These are phyloP conservation scores for Ceratocystis cacaofunesta DNA, from an alignment of 2,329 filamentous ascomycete species.

Conservation along the genomic window DNA sequence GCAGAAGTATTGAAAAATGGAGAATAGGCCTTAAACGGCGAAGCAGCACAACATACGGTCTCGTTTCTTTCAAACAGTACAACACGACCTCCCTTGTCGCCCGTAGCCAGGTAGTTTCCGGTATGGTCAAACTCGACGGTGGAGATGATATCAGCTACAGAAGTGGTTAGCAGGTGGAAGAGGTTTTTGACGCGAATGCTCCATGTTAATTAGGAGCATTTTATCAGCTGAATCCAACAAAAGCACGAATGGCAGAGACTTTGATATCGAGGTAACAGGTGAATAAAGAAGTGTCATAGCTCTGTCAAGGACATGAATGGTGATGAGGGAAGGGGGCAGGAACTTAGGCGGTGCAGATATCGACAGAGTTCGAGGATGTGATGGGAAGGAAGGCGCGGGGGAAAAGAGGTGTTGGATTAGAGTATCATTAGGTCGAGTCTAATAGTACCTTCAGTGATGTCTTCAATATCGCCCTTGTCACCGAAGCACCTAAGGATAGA, in stretches of 20 bases:
- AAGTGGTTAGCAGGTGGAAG: neutral
- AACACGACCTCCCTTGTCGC: conserved; percentile 74
- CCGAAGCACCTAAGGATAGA: conserved; percentile 68
- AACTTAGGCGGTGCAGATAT: neutral
- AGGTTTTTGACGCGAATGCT: neutral
- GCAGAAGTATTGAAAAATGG: neutral
- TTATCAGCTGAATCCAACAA: neutral
- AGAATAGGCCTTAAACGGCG: conserved; percentile 5
- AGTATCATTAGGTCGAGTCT: neutral
- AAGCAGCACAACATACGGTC: conserved; percentile 48
- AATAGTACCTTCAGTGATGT: conserved; percentile 79
- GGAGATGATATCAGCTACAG: conserved; percentile 71
- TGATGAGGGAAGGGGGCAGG: neutral
- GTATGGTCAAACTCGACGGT: conserved; percentile 86
- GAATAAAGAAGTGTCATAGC: neutral
- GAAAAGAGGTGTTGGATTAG: neutral
- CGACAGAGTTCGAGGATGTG: neutral
- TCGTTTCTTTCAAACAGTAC: conserved; percentile 88
- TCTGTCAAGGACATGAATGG: neutral
- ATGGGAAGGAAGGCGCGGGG: neutral
- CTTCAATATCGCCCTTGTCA: conserved; percentile 98
- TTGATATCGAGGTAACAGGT: neutral
- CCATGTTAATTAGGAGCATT: neutral
- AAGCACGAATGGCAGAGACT: neutral
- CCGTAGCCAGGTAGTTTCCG: conserved; percentile 78